phyloP scores from a whole-genome alignment of 768 basidiomycete species.

The Mycena haematopus region DNA sequence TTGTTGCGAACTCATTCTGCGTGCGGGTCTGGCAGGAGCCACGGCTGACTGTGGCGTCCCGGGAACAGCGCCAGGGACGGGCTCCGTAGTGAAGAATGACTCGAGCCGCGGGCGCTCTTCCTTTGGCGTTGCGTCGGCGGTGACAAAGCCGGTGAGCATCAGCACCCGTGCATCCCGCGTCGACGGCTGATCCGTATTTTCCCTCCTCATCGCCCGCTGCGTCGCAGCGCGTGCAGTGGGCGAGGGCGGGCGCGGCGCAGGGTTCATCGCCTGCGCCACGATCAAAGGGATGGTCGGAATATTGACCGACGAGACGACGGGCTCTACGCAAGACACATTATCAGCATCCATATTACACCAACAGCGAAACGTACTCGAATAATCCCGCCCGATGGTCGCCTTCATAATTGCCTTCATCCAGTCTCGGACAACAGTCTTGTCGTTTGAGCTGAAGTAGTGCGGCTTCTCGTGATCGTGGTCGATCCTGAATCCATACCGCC shows the following conservation, averaged over 20 bases:
- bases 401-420: slow-evolving; percentile 99
- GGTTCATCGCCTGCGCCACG: slow-evolving; percentile 96
- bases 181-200: slow-evolving; percentile 84
- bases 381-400: slow-evolving; percentile 94
- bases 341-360: slow-evolving; percentile 4
- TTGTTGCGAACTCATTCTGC: slow-evolving; percentile 26
- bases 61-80: slow-evolving; percentile 32
- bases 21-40: slow-evolving; percentile 65
- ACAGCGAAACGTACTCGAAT: slow-evolving; percentile 66
- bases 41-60: slow-evolving; percentile 31
- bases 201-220: slow-evolving; percentile 84
- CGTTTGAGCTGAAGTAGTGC: slow-evolving; percentile 92
- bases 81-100: slow-evolving; percentile 61
- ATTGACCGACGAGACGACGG: slow-evolving; percentile 87
- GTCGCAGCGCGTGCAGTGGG: slow-evolving; percentile 87
- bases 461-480: slow-evolving; percentile 87
- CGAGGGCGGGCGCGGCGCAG: slow-evolving; percentile 93
- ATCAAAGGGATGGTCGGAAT: slow-evolving; percentile 95
- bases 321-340: slow-evolving; percentile 55
- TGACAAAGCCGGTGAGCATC: slow-evolving; percentile 56
- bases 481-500: slow-evolving; percentile 94
- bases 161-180: slow-evolving; percentile 79
- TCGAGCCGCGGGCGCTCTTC: slow-evolving; percentile 59
- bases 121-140: slow-evolving; percentile 40
- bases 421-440: slow-evolving; percentile 83